Conservation (phyloP, 371 early-diverging fungal species). For the Mucor lusitanicus region DNA sequence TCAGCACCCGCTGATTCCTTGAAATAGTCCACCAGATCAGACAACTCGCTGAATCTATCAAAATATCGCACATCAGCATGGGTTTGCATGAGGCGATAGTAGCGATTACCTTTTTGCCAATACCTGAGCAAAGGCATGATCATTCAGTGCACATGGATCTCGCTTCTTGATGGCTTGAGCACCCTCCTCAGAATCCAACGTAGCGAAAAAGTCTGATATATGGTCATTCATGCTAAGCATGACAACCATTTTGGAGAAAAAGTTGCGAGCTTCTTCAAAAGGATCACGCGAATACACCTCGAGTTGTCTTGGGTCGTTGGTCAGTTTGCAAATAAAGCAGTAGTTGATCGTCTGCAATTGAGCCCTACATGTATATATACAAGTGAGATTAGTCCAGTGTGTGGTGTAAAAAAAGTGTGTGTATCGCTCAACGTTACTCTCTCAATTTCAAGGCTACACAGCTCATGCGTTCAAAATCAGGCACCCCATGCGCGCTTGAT, state of each 20-base stretch:
- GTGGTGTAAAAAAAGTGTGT: background rate
- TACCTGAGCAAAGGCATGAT: conserved; percentile 15
- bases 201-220: conserved; percentile 10
- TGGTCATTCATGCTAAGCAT: conserved; percentile 6
- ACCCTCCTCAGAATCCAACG: conserved; percentile 8
- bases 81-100: background rate
- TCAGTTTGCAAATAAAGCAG: conserved; percentile 18
- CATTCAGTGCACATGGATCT: conserved; percentile 14
- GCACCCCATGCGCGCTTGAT: background rate
- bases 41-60: conserved; percentile 1
- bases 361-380: conserved; percentile 2
- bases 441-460: conserved; percentile 5
- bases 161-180: background rate
- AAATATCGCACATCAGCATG: background rate
- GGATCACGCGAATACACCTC: conserved; percentile 3
- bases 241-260: conserved; percentile 11
- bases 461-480: conserved; percentile 6
- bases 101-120: conserved; percentile 5
- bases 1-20: conserved; percentile 11
- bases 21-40: conserved; percentile 1
- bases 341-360: conserved; percentile 17
- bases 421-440: too few relatives aligned
- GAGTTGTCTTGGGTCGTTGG: background rate
- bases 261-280: conserved; percentile 5
- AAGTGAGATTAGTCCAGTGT: background rate